phyloP scores from a whole-genome alignment of 768 basidiomycete species.

The Chalciporus pseudorubinellus region DNA sequence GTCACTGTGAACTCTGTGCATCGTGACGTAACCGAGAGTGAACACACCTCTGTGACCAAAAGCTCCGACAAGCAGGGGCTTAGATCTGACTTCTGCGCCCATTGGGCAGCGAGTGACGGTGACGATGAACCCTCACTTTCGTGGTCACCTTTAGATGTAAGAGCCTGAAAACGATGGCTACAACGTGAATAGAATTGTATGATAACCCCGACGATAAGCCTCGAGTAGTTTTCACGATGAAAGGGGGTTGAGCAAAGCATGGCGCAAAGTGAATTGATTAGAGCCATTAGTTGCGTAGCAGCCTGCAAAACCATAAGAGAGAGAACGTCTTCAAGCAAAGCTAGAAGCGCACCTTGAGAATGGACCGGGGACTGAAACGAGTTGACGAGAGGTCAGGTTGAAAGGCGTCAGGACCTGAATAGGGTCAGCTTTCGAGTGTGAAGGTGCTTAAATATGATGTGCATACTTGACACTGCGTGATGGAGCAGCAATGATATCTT shows the following conservation, averaged over 20 bases:
- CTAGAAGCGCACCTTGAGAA: conserved; percentile 61
- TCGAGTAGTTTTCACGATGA: conserved; percentile 90
- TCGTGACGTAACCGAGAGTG: neutral
- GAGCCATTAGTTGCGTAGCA: conserved; percentile 77
- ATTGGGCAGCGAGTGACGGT: conserved; percentile 64
- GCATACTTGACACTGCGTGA: conserved; percentile 71
- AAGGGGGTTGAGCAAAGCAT: conserved; percentile 93
- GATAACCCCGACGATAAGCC: conserved; percentile 90
- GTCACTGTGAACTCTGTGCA: conserved; percentile 1
- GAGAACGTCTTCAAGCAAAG: neutral
- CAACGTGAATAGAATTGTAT: conserved; percentile 96
- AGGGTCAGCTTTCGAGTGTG: conserved; percentile 3
- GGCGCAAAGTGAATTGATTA: conserved; percentile 87
- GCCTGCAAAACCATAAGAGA: conserved; percentile 47
- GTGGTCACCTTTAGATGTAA: conserved; percentile 47
- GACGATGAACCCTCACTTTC: conserved; percentile 39
- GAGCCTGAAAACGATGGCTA: conserved; percentile 79
- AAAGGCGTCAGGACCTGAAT: conserved; percentile 79
- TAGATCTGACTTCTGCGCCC: conserved; percentile 86
- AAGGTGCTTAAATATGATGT: neutral
- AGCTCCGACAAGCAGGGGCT: conserved; percentile 70
- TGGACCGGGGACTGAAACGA: conserved; percentile 64
- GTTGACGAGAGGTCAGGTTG: conserved; percentile 71
- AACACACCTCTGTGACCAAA: conserved; percentile 48
- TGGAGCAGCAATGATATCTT: conserved; percentile 88